These are phyloP conservation scores for Cinnamomum chago DNA, from an alignment of 164 flowering plant genomes.

Conservation along the genomic window DNA sequence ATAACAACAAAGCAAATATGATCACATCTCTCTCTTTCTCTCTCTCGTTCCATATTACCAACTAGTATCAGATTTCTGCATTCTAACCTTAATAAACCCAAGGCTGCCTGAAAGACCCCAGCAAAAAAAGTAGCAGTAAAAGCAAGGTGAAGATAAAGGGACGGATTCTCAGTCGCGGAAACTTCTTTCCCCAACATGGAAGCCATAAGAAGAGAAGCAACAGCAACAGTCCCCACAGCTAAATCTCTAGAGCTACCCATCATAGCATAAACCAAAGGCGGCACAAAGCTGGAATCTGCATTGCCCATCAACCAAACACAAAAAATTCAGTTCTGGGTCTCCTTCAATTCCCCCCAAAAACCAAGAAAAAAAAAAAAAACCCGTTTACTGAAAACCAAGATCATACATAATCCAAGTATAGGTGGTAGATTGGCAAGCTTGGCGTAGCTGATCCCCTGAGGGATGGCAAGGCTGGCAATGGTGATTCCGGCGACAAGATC, in stretches of 20 bases:
- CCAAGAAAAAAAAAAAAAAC: not conserved
- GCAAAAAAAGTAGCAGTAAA: slow-evolving; percentile 91
- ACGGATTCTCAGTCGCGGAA: slow-evolving; percentile 50
- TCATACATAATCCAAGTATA: slow-evolving; percentile 84
- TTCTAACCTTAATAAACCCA: slow-evolving; percentile 77
- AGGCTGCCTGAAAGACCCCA: slow-evolving; percentile 63
- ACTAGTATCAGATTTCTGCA: not conserved
- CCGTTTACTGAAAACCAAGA: not conserved
- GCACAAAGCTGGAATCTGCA: slow-evolving; percentile 94
- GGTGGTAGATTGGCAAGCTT: slow-evolving; percentile 93
- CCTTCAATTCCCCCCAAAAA: not conserved
- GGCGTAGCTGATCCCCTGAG: slow-evolving; percentile 96
- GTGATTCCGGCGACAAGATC: slow-evolving; percentile 89
- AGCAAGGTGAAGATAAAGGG: slow-evolving; percentile 79
- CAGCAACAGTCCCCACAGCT: slow-evolving; percentile 97
- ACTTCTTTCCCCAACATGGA: slow-evolving; percentile 78
- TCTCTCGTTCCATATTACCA: not conserved
- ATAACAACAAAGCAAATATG: too few species aligned
- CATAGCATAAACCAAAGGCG: slow-evolving; percentile 88
- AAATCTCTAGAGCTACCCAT: slow-evolving; percentile 99
- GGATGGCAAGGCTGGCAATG: slow-evolving; percentile 97
- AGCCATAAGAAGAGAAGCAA: slow-evolving; percentile 74
- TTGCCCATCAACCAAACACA: not conserved
- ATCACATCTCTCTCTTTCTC: not conserved
- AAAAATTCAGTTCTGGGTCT: not conserved